Evolutionary conservation across 257 asterid species (phyloP).

Genomic region (Echium plantagineum): DNA sequence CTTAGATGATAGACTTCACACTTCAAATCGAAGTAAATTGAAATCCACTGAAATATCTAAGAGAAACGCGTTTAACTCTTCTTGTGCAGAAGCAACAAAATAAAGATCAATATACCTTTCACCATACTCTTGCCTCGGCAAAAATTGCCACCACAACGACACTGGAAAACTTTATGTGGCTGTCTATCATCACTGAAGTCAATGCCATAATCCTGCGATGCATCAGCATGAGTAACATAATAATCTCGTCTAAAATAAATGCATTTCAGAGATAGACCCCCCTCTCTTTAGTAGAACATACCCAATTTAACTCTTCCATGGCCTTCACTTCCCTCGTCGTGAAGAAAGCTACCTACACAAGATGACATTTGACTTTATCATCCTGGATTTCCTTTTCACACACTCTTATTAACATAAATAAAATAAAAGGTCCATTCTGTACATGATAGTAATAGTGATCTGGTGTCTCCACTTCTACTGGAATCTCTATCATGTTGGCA

Average conservation of each 20-base stretch:
- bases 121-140: conserved; percentile 29
- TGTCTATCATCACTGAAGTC: conserved; percentile 26
- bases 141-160: conserved; percentile 34
- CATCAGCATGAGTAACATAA: not conserved
- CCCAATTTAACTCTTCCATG: conserved; percentile 97
- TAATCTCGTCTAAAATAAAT: not conserved
- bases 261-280: not conserved
- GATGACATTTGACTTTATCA: not conserved
- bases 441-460: conserved; percentile 87
- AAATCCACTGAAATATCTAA: not conserved
- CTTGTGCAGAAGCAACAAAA: not conserved
- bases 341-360: conserved; percentile 74
- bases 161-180: conserved; percentile 30
- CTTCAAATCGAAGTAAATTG: not conserved
- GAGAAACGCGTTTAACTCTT: not conserved
- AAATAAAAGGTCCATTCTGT: conserved; percentile 14
- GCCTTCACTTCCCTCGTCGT: conserved; percentile 77
- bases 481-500: conserved; percentile 76
- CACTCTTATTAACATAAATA: conserved; percentile 9
- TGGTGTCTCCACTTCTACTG: conserved; percentile 79
- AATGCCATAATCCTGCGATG: conserved; percentile 46
- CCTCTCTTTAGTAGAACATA: conserved; percentile 16
- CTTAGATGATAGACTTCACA: not conserved
- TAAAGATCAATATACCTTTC: conserved; percentile 11
- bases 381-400: conserved; percentile 8